Evolutionary conservation across 2,329 filamentous ascomycete species (phyloP).

Genomic region (Botrytis cinerea): DNA sequence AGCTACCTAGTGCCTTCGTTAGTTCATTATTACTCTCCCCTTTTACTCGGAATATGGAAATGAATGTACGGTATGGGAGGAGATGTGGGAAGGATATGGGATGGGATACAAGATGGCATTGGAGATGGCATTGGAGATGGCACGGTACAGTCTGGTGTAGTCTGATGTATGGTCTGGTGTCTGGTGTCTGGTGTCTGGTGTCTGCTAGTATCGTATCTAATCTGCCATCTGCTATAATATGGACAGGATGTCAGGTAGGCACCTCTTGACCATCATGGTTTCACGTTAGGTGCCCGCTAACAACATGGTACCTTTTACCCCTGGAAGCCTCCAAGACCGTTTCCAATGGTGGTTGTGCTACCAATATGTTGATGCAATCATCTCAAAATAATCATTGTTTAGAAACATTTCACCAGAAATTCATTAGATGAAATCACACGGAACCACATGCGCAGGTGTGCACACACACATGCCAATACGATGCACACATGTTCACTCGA

Average conservation of each 20-base stretch:
- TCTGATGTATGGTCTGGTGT: no score
- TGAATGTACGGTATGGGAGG: not conserved
- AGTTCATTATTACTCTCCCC: not conserved
- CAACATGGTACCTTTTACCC: not conserved
- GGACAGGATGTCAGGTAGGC: not conserved
- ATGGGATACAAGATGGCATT: no score
- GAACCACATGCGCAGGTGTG: not conserved
- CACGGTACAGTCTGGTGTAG: no score
- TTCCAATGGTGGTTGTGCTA: not conserved
- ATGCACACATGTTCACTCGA: not conserved
- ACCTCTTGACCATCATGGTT: not conserved
- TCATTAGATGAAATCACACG: not conserved
- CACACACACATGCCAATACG: not conserved
- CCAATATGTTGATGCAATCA: not conserved
- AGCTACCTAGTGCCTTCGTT: not conserved
- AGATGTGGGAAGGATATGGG: not conserved
- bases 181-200: no score
- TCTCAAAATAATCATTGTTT: not conserved
- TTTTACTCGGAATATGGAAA: not conserved
- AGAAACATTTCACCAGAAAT: not conserved
- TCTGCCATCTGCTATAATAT: not conserved
- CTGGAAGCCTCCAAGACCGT: not conserved
- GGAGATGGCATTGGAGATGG: no score
- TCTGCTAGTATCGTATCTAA: no score
- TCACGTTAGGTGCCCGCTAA: not conserved